Base-by-base conservation (phyloP, 352 stramenopile genomes). In the Globisporangium paroecandrum region DNA sequence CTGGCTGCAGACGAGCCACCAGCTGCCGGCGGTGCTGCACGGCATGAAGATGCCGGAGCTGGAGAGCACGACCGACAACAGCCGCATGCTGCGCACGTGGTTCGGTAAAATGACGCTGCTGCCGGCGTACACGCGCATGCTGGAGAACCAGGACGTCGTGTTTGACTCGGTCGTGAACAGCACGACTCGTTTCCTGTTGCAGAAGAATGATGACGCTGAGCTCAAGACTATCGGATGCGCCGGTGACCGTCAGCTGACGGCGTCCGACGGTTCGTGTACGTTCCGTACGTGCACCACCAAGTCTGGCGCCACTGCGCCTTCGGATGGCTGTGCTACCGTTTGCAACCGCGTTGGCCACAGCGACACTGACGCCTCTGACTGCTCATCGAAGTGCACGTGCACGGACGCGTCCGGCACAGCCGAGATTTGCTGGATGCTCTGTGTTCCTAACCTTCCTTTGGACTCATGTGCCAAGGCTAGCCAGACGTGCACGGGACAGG, bases 61-160 rank as follows among this genome's bases (percentile, higher is more conserved):
- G 4, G 62, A 73, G 62, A 53, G 65, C 24, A 43, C 64, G 4
- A 68, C 24, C 27, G 65, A 63, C 32, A 54, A 71, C 9, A 63
- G 68, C 10, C 78, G 75, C 29, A 71, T 72, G 7, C 59, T 86
- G 53, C 81, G 81, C 29, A 71, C 81, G 13, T 89, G 77, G 75
- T 89, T 89, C 27, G 78, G 81, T 32, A 89, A 89, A 56, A 89
- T 89, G 81, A 83, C 74, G 68, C 61, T 89, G 63, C 64, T 89
- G 57, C 75, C 78, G 5, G 51, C 76, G 15, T 79, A 86, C 27
- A 75, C 82, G 57, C 77, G 78, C 15, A 60, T 89, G 58, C 68
- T 85, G 25, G 34, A 32, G 27, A 43, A 59, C 54, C 25, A 59
- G 2, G 71, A 68, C 2, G 51, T 68, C 1, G 36, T 67, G 49